phyloP scores from a whole-genome alignment of 495 filamentous ascomycete species.

The Podospora comata region DNA sequence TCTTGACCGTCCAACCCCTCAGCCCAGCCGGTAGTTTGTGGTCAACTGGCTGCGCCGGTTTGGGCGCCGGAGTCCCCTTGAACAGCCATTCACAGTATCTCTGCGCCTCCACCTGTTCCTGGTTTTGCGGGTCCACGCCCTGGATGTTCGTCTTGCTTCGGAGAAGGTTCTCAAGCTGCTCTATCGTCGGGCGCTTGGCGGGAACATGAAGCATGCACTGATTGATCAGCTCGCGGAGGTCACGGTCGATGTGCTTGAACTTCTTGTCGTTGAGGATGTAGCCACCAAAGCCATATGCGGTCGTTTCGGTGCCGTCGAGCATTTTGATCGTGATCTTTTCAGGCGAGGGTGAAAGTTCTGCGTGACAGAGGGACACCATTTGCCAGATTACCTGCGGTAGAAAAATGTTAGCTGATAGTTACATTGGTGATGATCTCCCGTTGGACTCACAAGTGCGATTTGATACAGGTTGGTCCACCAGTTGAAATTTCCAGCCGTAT shows the following conservation, averaged over 20 bases:
- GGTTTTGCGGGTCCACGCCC: not conserved
- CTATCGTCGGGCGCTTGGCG: conserved; percentile 1
- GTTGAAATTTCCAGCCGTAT: conserved; percentile 17
- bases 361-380: conserved; percentile 11
- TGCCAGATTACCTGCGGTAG: conserved; percentile 5
- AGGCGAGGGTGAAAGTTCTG: not conserved
- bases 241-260: conserved; percentile 12
- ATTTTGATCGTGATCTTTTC: not conserved
- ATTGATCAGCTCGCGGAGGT: conserved; percentile 9
- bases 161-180: not conserved
- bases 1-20: not conserved
- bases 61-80: not conserved
- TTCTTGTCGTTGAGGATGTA: not conserved
- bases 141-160: not conserved
- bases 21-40: not conserved
- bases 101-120: not conserved
- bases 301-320: conserved; percentile 1
- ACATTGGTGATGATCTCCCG: not conserved
- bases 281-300: conserved; percentile 11
- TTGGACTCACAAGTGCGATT: conserved; percentile 1
- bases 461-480: conserved; percentile 20
- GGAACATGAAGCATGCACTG: conserved; percentile 8
- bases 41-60: not conserved
- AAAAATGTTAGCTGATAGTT: too few relatives aligned
- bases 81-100: not conserved